These are phyloP conservation scores for Simplicillium aogashimaense DNA, from an alignment of 2,329 filamentous ascomycete genomes.

Conservation along the genomic window DNA sequence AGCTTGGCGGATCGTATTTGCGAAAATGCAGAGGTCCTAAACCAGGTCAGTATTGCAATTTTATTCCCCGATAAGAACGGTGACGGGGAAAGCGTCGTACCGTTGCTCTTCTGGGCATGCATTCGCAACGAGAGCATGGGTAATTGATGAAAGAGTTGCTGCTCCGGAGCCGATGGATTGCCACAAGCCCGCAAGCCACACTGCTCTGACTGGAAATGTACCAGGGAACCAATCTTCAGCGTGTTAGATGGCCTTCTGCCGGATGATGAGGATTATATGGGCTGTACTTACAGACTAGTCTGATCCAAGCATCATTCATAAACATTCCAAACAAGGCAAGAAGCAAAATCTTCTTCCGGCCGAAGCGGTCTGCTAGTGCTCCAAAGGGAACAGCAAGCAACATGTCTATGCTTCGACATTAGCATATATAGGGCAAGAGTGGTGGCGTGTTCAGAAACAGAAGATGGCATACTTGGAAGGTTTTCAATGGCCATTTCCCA, in stretches of 20 bases:
- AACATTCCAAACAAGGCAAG: conserved; percentile 8
- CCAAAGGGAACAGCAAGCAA: conserved; percentile 8
- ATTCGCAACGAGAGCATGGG: conserved; percentile 9
- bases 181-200: conserved; percentile 10
- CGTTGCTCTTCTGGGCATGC: conserved; percentile 8
- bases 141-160: conserved; percentile 5
- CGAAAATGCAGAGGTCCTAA: conserved; percentile 10
- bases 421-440: no score
- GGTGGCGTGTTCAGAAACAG: no score
- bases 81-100: background rate
- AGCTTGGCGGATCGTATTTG: conserved; percentile 6
- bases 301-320: conserved; percentile 8
- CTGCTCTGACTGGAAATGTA: conserved; percentile 7
- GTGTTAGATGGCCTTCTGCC: no score
- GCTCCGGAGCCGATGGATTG: conserved; percentile 7
- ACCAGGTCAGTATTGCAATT: no score
- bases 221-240: background rate
- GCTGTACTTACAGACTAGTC: conserved; percentile 10
- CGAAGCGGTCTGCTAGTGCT: conserved; percentile 8
- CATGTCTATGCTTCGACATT: conserved; percentile 1
- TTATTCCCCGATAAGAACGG: no score
- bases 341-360: conserved; percentile 10
- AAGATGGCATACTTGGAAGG: conserved; percentile 1
- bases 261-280: no score
- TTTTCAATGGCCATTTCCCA: conserved; percentile 8